phyloP scores from a whole-genome alignment of 2,329 filamentous ascomycete genomes.

The Nothopassalora personata region DNA sequence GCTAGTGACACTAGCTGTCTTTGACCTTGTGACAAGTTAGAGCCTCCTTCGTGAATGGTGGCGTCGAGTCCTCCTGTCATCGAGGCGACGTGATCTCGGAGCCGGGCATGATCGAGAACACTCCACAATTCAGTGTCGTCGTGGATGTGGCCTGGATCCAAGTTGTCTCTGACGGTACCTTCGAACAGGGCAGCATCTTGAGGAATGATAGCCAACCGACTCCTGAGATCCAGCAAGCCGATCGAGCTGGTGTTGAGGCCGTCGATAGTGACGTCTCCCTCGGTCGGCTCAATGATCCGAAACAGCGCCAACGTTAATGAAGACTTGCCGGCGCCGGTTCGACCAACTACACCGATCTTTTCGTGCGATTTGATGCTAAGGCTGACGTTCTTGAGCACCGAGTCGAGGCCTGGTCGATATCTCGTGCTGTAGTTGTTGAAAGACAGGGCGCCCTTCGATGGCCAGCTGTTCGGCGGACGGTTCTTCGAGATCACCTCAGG shows the following conservation, averaged over 20 bases:
- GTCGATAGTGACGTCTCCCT: conserved; percentile 84
- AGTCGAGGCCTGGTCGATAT: conserved; percentile 82
- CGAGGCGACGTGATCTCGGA: conserved; percentile 80
- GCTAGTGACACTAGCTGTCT: conserved; percentile 90
- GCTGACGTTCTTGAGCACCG: conserved; percentile 88
- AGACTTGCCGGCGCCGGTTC: conserved; percentile 93
- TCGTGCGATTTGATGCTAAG: conserved; percentile 92
- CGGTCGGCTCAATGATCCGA: conserved; percentile 84
- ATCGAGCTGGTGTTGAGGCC: conserved; percentile 83
- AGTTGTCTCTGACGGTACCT: conserved; percentile 86
- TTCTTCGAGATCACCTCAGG: conserved; percentile 87
- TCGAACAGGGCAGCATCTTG: conserved; percentile 96
- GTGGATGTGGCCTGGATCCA: conserved; percentile 89
- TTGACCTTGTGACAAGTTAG: conserved; percentile 92
- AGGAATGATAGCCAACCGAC: conserved; percentile 90
- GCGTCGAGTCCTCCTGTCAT: conserved; percentile 91
- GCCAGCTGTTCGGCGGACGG: conserved; percentile 85
- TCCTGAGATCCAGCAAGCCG: conserved; percentile 79
- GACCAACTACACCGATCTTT: conserved; percentile 98
- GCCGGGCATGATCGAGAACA: conserved; percentile 73
- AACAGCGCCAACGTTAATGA: conserved; percentile 89
- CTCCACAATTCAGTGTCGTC: conserved; percentile 98
- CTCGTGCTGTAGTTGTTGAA: conserved; percentile 93
- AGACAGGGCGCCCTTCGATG: conserved; percentile 76
- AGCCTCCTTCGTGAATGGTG: conserved; percentile 88